Conservation (phyloP, 345 rosid genomes). For the Brassica incana region DNA sequence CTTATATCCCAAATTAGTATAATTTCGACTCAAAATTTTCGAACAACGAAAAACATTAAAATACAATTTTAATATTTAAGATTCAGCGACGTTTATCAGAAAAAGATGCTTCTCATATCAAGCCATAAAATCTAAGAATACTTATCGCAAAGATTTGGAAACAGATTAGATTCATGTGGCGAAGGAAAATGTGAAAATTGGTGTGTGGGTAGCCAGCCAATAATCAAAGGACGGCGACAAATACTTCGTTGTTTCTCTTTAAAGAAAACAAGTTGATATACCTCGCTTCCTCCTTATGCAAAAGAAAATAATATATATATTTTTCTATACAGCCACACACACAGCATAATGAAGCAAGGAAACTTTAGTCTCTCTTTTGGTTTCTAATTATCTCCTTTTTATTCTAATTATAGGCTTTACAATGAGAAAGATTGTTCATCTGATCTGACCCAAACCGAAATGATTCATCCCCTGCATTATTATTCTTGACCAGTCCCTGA, state of each 20-base stretch:
- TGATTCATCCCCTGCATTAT: conserved; percentile 17
- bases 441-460: conserved; percentile 25
- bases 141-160: conserved; percentile 20
- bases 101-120: conserved; percentile 20
- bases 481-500: background rate
- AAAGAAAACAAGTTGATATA: conserved; percentile 21
- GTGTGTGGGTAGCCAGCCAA: conserved; percentile 27
- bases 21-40: background rate
- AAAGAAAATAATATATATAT: background rate
- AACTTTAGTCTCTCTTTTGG: conserved; percentile 23
- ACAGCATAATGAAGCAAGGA: conserved; percentile 7
- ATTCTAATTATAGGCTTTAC: conserved; percentile 10
- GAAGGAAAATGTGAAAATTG: conserved; percentile 21
- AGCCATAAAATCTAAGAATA: conserved; percentile 17
- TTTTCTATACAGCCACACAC: background rate
- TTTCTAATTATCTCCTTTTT: conserved; percentile 2
- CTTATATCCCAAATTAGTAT: background rate
- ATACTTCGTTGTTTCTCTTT: conserved; percentile 19
- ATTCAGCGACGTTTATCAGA: background rate
- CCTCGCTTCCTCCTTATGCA: conserved; percentile 3
- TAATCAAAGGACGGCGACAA: conserved; percentile 29
- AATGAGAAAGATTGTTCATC: conserved; percentile 11
- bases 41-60: background rate
- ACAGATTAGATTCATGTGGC: conserved; percentile 29
- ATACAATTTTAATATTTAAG: background rate